Percentiles rank a stretch among this genome's conserved stretches.
phyloP scores from a whole-genome alignment of 2,329 filamentous ascomycete genomes.

The Atkinsonella hypoxylon region DNA sequence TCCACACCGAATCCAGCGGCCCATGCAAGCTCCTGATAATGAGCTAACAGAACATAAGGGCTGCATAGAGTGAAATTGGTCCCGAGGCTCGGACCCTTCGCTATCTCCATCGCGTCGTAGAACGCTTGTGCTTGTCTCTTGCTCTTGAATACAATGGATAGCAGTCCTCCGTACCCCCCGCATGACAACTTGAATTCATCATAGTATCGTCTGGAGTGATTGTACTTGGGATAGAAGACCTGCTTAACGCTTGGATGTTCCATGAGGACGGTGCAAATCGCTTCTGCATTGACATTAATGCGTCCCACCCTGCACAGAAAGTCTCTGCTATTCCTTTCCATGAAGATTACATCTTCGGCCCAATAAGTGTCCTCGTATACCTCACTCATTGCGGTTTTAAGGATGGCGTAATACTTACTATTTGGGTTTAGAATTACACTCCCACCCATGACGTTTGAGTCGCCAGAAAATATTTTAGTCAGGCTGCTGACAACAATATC shows the following conservation, averaged over 20 bases:
- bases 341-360: constrained; percentile 86
- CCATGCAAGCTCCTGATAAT: constrained; percentile 91
- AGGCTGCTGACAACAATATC: constrained; percentile 91
- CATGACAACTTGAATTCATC: constrained; percentile 61
- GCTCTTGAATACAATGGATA: constrained; percentile 70
- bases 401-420: constrained; percentile 52
- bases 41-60: constrained; percentile 83
- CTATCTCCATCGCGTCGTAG: constrained; percentile 74
- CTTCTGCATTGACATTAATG: constrained; percentile 77
- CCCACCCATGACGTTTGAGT: constrained; percentile 97
- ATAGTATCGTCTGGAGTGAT: constrained; percentile 57
- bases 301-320: constrained; percentile 72
- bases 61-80: constrained; percentile 93
- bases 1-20: constrained; percentile 72
- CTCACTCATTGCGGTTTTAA: constrained; percentile 54
- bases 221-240: constrained; percentile 80
- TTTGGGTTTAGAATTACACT: constrained; percentile 54
- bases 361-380: constrained; percentile 86
- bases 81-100: constrained; percentile 88
- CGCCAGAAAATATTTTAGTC: constrained; percentile 94
- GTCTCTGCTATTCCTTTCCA: constrained; percentile 92
- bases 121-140: constrained; percentile 64
- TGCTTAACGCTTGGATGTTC: constrained; percentile 53
- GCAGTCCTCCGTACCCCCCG: constrained; percentile 80
- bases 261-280: constrained; percentile 61